Conservation (phyloP, 352 stramenopile genomes). For the Globisporangium canariense region DNA sequence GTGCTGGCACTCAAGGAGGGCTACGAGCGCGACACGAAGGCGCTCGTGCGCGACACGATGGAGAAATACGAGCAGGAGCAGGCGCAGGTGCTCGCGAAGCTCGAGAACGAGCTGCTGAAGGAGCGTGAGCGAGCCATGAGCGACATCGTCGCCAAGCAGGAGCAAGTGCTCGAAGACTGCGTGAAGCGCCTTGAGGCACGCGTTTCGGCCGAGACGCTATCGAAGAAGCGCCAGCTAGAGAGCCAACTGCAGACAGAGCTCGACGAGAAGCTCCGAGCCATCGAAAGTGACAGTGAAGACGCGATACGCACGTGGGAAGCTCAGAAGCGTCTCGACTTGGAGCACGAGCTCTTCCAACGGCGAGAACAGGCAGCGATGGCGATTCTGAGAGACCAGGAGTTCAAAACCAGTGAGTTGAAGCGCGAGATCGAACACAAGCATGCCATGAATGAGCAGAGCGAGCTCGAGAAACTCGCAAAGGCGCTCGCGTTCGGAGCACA, state of each 20-base stretch:
- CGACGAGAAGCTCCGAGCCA: conserved; percentile 21
- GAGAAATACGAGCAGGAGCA: conserved; percentile 48
- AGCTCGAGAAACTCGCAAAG: conserved; percentile 59
- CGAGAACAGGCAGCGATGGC: conserved; percentile 33
- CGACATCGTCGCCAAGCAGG: conserved; percentile 33
- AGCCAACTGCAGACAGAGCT: conserved; percentile 36
- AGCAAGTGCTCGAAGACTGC: conserved; percentile 33
- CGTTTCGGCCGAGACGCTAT: conserved; percentile 33
- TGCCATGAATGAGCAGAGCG: conserved; percentile 31
- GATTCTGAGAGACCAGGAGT: conserved; percentile 44
- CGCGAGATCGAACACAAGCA: conserved; percentile 37
- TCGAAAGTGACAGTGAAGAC: conserved; percentile 30
- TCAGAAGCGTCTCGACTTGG: conserved; percentile 40
- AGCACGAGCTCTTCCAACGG: conserved; percentile 39
- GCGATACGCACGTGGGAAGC: conserved; percentile 35
- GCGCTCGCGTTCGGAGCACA: conserved; percentile 56
- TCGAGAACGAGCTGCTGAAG: conserved; percentile 25
- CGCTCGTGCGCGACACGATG: conserved; percentile 36
- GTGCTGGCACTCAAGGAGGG: conserved; percentile 42
- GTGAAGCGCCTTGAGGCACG: conserved; percentile 36
- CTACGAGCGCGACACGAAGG: conserved; percentile 53
- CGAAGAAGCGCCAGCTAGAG: conserved; percentile 28
- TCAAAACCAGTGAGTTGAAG: conserved; percentile 38
- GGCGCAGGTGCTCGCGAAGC: conserved; percentile 24
- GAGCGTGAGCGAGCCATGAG: conserved; percentile 34